A percentile compares a stretch with the other conserved stretches of the same genome.
These are phyloP conservation scores for Rachicladosporium sp. DNA, from an alignment of 2,329 filamentous ascomycete genomes.

Conservation along the genomic window DNA sequence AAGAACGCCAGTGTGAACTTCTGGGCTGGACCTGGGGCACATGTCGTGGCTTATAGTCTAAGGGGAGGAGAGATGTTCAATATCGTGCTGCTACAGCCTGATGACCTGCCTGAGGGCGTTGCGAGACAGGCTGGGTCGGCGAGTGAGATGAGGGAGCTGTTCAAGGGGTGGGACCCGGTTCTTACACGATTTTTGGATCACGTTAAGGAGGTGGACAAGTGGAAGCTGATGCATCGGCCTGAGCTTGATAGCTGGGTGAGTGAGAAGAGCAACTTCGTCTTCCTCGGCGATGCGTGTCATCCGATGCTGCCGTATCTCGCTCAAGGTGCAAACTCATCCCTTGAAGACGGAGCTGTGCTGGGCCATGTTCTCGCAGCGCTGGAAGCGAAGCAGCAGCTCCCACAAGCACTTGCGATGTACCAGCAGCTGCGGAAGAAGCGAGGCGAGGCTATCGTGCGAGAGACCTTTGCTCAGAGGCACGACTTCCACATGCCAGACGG, in stretches of 20 bases:
- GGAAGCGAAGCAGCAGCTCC: constrained; percentile 23
- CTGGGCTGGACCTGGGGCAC: constrained; percentile 49
- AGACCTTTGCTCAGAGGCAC: constrained; percentile 38
- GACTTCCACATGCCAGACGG: constrained; percentile 33
- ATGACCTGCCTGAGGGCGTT: constrained; percentile 44
- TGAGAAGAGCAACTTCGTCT: constrained; percentile 33
- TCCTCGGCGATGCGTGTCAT: constrained; percentile 47
- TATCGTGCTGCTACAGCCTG: constrained; percentile 50
- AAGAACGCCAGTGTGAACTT: constrained; percentile 39
- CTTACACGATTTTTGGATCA: constrained; percentile 29
- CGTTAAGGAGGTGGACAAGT: constrained; percentile 50
- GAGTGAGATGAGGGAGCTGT: constrained; percentile 47
- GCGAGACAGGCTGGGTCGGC: constrained; percentile 39
- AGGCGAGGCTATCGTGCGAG: constrained; percentile 41
- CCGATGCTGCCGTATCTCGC: constrained; percentile 51
- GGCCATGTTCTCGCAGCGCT: constrained; percentile 42
- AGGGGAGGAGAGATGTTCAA: constrained; percentile 48
- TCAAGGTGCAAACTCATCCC: constrained; percentile 53
- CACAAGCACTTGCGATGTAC: constrained; percentile 28
- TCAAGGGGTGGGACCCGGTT: constrained; percentile 52
- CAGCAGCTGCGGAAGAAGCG: constrained; percentile 33
- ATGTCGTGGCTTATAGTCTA: constrained; percentile 50
- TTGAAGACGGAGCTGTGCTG: constrained; percentile 55
- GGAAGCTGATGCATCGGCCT: constrained; percentile 49
- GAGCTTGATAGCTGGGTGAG: constrained; percentile 43